A percentile compares a stretch with the other conserved stretches of the same genome.
Evolutionary conservation across 2,329 filamentous ascomycete genomes (phyloP).

Genomic region (Colletotrichum karsti): DNA sequence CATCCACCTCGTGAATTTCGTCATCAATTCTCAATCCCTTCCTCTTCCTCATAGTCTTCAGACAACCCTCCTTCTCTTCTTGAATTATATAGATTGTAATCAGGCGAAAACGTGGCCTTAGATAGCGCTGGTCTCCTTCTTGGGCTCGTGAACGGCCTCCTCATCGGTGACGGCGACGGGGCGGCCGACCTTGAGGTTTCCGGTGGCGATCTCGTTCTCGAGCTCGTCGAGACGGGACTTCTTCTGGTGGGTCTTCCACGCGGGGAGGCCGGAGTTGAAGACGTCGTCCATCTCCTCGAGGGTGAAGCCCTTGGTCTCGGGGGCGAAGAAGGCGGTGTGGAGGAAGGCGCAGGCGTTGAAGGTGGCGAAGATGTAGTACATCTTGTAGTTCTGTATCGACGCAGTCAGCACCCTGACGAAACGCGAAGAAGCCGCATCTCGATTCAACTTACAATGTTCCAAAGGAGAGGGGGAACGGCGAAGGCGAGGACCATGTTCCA

Average conservation of each 20-base stretch:
- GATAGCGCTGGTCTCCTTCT: constrained; percentile 25
- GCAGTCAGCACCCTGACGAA: background rate
- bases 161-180: background rate
- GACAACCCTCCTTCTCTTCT: too few relatives aligned
- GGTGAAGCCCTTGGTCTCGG: constrained; percentile 76
- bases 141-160: background rate
- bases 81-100: background rate
- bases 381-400: constrained; percentile 58
- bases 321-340: constrained; percentile 71
- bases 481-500: constrained; percentile 65
- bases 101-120: background rate
- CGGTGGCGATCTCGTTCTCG: constrained; percentile 56
- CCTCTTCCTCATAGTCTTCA: too few relatives aligned
- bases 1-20: too few relatives aligned
- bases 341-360: constrained; percentile 75
- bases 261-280: constrained; percentile 67
- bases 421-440: background rate
- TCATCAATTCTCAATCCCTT: too few relatives aligned
- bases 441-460: constrained; percentile 40
- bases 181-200: constrained; percentile 47
- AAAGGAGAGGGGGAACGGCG: constrained; percentile 57
- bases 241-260: constrained; percentile 62
- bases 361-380: constrained; percentile 79
- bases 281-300: constrained; percentile 82
- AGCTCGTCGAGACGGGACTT: constrained; percentile 55